Percentiles rank a stretch among this genome's conserved stretches.
phyloP scores from a whole-genome alignment of 495 filamentous ascomycete species.

The Jackrogersella minutella region DNA sequence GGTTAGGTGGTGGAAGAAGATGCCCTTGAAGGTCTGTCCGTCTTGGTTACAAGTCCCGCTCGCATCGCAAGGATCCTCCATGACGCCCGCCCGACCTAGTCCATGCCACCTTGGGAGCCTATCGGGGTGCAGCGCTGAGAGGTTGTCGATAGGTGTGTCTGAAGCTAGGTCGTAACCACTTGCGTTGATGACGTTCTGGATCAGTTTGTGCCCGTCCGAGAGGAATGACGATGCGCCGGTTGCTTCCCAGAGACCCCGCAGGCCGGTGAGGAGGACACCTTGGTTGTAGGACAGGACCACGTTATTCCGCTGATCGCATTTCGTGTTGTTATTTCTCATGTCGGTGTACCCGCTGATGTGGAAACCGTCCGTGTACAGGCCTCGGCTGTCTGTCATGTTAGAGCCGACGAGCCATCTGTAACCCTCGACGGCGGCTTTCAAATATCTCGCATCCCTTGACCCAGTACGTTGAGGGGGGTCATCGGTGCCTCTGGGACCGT shows the following conservation, averaged over 20 bases:
- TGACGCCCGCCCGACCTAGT: conserved; percentile 77
- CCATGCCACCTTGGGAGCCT: conserved; percentile 68
- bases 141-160: conserved; percentile 46
- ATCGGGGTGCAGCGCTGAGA: conserved; percentile 25
- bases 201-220: conserved; percentile 77
- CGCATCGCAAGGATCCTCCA: conserved; percentile 88
- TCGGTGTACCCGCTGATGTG: conserved; percentile 76
- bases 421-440: conserved; percentile 74
- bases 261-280: conserved; percentile 87
- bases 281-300: conserved; percentile 98
- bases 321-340: conserved; percentile 57
- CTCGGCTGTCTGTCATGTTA: conserved; percentile 82
- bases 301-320: conserved; percentile 81
- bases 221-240: conserved; percentile 75
- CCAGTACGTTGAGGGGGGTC: conserved; percentile 7
- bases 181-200: conserved; percentile 74
- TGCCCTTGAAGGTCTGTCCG: conserved; percentile 92
- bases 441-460: conserved; percentile 70
- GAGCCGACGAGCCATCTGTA: conserved; percentile 81
- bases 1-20: conserved; percentile 89
- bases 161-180: conserved; percentile 71
- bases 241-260: conserved; percentile 78
- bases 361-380: conserved; percentile 88
- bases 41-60: conserved; percentile 80
- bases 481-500: conserved; percentile 8